Base-by-base conservation (phyloP, 2,329 filamentous ascomycete species). In the Penicillium sclerotiorum region DNA sequence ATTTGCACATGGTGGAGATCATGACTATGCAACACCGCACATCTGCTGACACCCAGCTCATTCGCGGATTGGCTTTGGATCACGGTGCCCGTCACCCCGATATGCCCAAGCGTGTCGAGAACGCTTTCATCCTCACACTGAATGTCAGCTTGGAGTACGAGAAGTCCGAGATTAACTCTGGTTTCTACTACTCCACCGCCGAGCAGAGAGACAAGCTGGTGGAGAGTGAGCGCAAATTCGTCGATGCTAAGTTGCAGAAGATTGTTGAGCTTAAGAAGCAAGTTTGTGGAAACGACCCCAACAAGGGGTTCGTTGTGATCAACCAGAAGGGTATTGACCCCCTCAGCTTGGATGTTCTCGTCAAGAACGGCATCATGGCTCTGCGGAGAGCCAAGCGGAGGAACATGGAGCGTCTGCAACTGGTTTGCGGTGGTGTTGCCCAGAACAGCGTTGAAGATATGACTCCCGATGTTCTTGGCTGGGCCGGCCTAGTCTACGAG, bases 1-100 rank as follows among this genome's bases (percentile, higher is more conserved):
- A 99, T 75, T 76, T 99, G 67, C 93, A 97, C 79, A 99, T 99
- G 94, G 83, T 99, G 60, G 94, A 99, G 76, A 97, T 99, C 65
- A 99, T 99, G 94, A 97, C 95, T 73, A 97, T 99, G 93, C 94
- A 99, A 78, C 94, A 99, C 78, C 89, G 93, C 62, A 91, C 90
- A 45, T 92, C 93, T 51, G 90, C 94, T 25, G 94, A 99, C 73
- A 99, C 94, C 49, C 91, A 96, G 73, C 84, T 99, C 52, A 96
- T 99, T 72, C 86, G 89, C 58, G 94, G 94, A 52, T 80, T 99
- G 50, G 94, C 90, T 8, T 79, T 99, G 53, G 94, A 99, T 67
- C 94, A 99, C 73, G 94, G 94, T 60, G 92, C 94, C 11, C 85
- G 94, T 67, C 94, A 99, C 75, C 94, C 94, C 3, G 94, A 99